Conservation (phyloP, 352 stramenopile species). For the Globisporangium acanthophoron region DNA sequence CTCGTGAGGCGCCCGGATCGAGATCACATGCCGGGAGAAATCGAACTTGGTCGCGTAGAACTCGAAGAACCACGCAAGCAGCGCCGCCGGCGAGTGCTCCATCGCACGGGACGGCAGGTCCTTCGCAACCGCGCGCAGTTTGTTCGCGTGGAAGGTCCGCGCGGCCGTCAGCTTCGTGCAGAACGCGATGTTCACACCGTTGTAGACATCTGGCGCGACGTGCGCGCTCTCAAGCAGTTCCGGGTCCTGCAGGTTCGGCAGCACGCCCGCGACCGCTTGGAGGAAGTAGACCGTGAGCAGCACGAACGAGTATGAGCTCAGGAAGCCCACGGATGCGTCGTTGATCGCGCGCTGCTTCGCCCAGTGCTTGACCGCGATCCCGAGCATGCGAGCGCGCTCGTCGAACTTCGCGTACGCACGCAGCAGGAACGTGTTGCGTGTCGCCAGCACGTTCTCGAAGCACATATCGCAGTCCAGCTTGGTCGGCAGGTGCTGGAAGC, state of each 20-base stretch:
- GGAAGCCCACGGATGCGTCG: conserved; percentile 92
- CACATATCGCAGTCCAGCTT: conserved; percentile 76
- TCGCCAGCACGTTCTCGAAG: conserved; percentile 80
- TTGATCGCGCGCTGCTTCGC: conserved; percentile 96
- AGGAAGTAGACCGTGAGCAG: conserved; percentile 97
- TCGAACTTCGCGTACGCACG: conserved; percentile 76
- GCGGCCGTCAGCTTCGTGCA: conserved; percentile 41
- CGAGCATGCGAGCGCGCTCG: conserved; percentile 78
- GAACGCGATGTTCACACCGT: conserved; percentile 72
- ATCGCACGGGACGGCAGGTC: neutral
- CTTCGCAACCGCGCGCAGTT: neutral
- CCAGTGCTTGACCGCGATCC: conserved; percentile 97
- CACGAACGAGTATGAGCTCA: conserved; percentile 98
- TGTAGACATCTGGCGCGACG: conserved; percentile 28
- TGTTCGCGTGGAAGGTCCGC: conserved; percentile 29
- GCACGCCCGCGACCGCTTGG: conserved; percentile 68
- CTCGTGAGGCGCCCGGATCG: conserved; percentile 65
- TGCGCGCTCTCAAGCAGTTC: conserved; percentile 34
- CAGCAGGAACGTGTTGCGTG: conserved; percentile 75
- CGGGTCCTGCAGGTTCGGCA: conserved; percentile 94
- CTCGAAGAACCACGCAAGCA: conserved; percentile 95
- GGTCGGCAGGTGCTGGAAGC: conserved; percentile 52
- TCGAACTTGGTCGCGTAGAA: conserved; percentile 97
- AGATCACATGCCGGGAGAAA: conserved; percentile 92
- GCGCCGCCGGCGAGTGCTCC: conserved; percentile 39